These are phyloP conservation scores for Rubia peregrina DNA, from an alignment of 305 asterid genomes.

Conservation along the genomic window DNA sequence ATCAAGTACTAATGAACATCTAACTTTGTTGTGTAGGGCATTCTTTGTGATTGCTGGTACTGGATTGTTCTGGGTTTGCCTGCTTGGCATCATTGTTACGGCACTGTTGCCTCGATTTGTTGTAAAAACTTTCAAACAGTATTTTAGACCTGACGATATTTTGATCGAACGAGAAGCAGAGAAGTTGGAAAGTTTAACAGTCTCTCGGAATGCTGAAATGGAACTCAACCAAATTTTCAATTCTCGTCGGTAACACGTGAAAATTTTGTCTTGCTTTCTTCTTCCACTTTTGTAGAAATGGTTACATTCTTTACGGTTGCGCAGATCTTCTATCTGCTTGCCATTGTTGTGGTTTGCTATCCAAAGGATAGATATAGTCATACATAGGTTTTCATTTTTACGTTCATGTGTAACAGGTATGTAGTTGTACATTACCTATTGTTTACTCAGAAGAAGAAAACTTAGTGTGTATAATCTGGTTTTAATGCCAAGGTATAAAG, in stretches of 20 bases:
- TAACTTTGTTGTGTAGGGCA: constrained; percentile 53
- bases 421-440: constrained; percentile 41
- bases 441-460: constrained; percentile 8
- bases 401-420: constrained; percentile 18
- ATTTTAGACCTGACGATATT: constrained; percentile 47
- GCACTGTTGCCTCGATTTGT: constrained; percentile 73
- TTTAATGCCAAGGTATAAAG: not conserved
- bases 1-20: constrained; percentile 15
- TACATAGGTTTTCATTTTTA: constrained; percentile 28
- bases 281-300: constrained; percentile 19
- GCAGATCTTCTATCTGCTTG: constrained; percentile 16
- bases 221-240: constrained; percentile 59
- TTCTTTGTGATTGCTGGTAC: constrained; percentile 56
- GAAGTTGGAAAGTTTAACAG: constrained; percentile 37
- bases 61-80: constrained; percentile 64
- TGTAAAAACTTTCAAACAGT: constrained; percentile 43
- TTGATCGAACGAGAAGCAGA: constrained; percentile 83
- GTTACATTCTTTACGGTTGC: constrained; percentile 28
- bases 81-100: constrained; percentile 51
- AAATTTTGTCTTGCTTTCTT: not conserved
- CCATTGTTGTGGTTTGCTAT: constrained; percentile 23
- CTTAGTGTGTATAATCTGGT: not conserved
- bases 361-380: constrained; percentile 21
- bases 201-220: constrained; percentile 31
- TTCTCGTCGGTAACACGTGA: constrained; percentile 33